These are phyloP conservation scores for Suillus subalutaceus DNA, from an alignment of 768 basidiomycete species.

Conservation along the genomic window DNA sequence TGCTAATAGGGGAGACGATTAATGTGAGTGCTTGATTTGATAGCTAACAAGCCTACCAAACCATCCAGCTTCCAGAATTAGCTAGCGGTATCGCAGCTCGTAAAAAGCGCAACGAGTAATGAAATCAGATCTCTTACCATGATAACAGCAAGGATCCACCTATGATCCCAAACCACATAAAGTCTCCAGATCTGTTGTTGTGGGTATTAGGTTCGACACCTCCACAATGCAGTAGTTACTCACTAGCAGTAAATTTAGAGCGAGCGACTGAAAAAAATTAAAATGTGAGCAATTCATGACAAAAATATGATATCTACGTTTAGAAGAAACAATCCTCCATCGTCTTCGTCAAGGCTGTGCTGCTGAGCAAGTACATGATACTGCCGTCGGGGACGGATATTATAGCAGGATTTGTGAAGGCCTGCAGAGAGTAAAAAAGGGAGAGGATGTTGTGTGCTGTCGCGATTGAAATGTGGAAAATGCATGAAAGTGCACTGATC, in stretches of 20 bases:
- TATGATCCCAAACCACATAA: slow-evolving; percentile 2
- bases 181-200: slow-evolving; percentile 11
- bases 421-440: slow-evolving; percentile 1
- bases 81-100: background rate
- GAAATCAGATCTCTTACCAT: background rate
- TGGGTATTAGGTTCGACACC: background rate
- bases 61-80: slow-evolving; percentile 6
- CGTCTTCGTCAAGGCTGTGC: background rate
- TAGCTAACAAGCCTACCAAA: background rate
- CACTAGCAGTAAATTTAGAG: slow-evolving; percentile 9
- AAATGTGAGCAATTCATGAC: background rate
- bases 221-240: background rate
- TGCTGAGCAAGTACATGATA: background rate
- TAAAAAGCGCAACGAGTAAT: background rate
- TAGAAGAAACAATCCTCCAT: slow-evolving; percentile 9
- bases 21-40: background rate
- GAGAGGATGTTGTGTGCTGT: slow-evolving; percentile 12
- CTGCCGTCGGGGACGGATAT: background rate
- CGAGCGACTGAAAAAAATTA: background rate
- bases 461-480: slow-evolving; percentile 10
- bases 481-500: background rate
- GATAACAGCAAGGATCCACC: background rate
- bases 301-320: background rate
- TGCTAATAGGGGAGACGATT: background rate
- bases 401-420: slow-evolving; percentile 1